Percentiles rank a stretch among this genome's conserved stretches.
phyloP scores from a whole-genome alignment of 148 eudicot genomes.

The Camellia sinensis region DNA sequence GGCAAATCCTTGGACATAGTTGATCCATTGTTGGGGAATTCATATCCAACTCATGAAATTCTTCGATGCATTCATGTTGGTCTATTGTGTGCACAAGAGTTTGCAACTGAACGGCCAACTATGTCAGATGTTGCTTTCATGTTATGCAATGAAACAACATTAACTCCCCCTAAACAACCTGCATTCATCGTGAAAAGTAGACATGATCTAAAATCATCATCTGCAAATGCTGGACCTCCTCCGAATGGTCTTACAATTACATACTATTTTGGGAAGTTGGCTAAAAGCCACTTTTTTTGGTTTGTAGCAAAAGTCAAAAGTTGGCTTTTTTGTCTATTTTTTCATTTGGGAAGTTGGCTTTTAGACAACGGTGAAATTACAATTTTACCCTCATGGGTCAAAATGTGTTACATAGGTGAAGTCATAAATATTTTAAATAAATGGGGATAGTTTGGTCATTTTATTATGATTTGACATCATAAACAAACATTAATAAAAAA shows the following conservation, averaged over 20 bases:
- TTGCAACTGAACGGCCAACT: conserved; percentile 45
- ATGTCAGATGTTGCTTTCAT: conserved; percentile 48
- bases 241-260: background rate
- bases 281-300: no score
- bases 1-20: conserved; percentile 28
- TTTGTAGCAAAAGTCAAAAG: no score
- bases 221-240: conserved; percentile 25
- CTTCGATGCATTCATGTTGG: conserved; percentile 42
- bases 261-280: background rate
- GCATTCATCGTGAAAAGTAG: conserved; percentile 37
- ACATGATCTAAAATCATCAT: conserved; percentile 14
- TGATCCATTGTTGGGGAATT: conserved; percentile 26
- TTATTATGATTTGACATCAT: no score
- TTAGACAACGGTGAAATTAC: no score
- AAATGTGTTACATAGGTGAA: no score
- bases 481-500: no score
- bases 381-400: no score
- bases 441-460: no score
- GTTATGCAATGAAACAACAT: conserved; percentile 36
- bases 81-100: conserved; percentile 52
- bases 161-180: conserved; percentile 49
- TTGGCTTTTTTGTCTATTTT: no score
- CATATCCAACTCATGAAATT: conserved; percentile 21
- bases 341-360: no score
- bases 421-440: no score